Evolutionary conservation across 2,329 filamentous ascomycete species (phyloP), one percentile per base, ranked within the genome.

Genomic region (Pyrenophora tritici-repentis): DNA sequence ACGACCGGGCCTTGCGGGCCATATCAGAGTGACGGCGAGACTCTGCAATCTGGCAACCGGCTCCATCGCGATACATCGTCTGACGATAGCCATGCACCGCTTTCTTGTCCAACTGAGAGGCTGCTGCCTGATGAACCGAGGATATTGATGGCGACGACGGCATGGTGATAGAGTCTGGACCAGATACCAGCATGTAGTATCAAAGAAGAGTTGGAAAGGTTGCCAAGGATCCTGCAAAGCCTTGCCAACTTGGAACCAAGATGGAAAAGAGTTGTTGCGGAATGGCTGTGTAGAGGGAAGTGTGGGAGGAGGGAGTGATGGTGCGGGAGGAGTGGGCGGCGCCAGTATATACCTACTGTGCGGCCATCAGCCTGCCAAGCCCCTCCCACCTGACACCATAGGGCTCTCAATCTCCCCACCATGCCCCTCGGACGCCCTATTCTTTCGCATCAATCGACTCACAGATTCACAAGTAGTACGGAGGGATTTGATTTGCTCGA

Each of bases 41-140:
- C 41, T 72, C 66, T 9, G 62, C 50, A 20, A 68, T 59, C 35
- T 52, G 63, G 35, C 64, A 43, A 40, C 45, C 55, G 26, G 54
- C 53, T 16, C 61, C 61, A 58, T 71, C 47, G 40, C 61, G 51
- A 42, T 68, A 69, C 37, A 61, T 53, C n/a, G 53, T 56, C 42
- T 66, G 56, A 39, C 65, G 65, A 49, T 66, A 65, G 18, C 47
- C 38, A 18, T 50, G 29, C 13, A 22, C 9, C 6, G 33, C 18
- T 17, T 47, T 12, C 22, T 36, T n/a, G 10, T 26, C 18, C 7
- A 20, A 16, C 3, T 26, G 18, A n/a, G 16, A 3, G 5, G 1
- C 5, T 38, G 50, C 4, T 45, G 45, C 41, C 41, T 35, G 41
- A 18, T 12, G 51, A 42, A 17, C n/a, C 18, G 42, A 39, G 18